Percentiles rank a stretch among this genome's conserved stretches.
Conservation (phyloP, 495 filamentous ascomycete species). For the Penicillium atrosanguineum region DNA sequence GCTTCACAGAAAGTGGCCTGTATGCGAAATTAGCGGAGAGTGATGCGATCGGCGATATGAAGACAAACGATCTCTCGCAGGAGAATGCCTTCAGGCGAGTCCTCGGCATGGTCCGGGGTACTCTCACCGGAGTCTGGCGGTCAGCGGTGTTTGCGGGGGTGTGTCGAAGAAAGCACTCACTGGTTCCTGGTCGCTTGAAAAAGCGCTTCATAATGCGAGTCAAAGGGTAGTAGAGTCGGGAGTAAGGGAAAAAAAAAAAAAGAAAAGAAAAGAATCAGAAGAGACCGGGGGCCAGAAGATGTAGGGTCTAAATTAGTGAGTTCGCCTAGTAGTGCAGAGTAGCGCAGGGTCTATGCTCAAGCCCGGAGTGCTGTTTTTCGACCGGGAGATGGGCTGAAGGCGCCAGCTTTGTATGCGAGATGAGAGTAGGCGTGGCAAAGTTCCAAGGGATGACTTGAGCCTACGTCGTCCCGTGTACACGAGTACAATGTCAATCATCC, state of each 20-base stretch:
- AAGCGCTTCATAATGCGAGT: slow-evolving; percentile 16
- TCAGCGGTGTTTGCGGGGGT: slow-evolving; percentile 11
- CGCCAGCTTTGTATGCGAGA: neutral
- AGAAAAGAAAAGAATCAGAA: neutral
- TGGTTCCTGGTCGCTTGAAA: slow-evolving; percentile 13
- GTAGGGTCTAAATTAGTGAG: neutral
- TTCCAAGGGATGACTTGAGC: neutral
- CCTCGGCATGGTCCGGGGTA: slow-evolving; percentile 24
- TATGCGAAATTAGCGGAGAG: slow-evolving; percentile 11
- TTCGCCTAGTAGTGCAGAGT: neutral
- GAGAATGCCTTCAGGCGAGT: slow-evolving; percentile 49
- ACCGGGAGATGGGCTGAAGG: neutral
- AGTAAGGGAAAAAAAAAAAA: neutral
- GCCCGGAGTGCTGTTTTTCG: neutral
- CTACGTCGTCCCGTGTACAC: neutral
- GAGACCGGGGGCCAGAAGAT: neutral
- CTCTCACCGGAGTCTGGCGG: slow-evolving; percentile 23
- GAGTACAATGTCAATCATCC: neutral
- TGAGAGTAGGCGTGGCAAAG: neutral
- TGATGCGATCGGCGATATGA: neutral
- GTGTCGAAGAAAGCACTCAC: slow-evolving; percentile 14
- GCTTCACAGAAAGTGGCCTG: slow-evolving; percentile 78
- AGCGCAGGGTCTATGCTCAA: neutral
- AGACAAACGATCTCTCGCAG: slow-evolving; percentile 49
- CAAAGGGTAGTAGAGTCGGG: neutral